A percentile compares a stretch with the other conserved stretches of the same genome.
phyloP scores from a whole-genome alignment of 495 filamentous ascomycete genomes.

The Penicillium verhagenii region DNA sequence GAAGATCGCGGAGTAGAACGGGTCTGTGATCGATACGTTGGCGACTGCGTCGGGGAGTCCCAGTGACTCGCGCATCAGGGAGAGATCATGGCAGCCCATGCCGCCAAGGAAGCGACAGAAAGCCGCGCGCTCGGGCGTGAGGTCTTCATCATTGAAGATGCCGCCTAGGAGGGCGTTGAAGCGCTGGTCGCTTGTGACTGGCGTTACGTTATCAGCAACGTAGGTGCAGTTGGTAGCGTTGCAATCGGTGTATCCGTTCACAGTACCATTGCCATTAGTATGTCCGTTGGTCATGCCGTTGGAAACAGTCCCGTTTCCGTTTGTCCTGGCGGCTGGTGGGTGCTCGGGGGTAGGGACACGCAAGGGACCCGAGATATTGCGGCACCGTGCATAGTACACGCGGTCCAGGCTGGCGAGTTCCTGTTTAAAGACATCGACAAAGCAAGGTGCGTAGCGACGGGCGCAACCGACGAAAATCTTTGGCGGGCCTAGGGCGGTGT shows the following conservation, averaged over 20 bases:
- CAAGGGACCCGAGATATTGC: conserved; percentile 53
- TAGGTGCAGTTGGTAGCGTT: background rate
- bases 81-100: conserved; percentile 56
- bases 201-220: background rate
- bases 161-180: conserved; percentile 27
- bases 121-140: conserved; percentile 30
- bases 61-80: conserved; percentile 54
- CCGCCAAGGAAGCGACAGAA: conserved; percentile 46
- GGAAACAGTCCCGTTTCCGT: too few species aligned
- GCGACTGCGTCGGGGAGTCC: conserved; percentile 46
- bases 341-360: background rate
- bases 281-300: background rate
- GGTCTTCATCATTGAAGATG: conserved; percentile 30
- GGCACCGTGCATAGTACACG: conserved; percentile 52
- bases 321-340: background rate
- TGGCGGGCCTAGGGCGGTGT: conserved; percentile 9
- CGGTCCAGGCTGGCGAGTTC: conserved; percentile 44
- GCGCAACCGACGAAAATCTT: conserved; percentile 56
- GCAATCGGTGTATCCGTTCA: background rate
- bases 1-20: conserved; percentile 49
- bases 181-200: background rate
- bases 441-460: conserved; percentile 53
- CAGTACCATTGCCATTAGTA: background rate
- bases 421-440: conserved; percentile 44
- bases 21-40: conserved; percentile 43